phyloP scores from a whole-genome alignment of 73 alveolate genomes.

The Durusdinium trenchii region DNA sequence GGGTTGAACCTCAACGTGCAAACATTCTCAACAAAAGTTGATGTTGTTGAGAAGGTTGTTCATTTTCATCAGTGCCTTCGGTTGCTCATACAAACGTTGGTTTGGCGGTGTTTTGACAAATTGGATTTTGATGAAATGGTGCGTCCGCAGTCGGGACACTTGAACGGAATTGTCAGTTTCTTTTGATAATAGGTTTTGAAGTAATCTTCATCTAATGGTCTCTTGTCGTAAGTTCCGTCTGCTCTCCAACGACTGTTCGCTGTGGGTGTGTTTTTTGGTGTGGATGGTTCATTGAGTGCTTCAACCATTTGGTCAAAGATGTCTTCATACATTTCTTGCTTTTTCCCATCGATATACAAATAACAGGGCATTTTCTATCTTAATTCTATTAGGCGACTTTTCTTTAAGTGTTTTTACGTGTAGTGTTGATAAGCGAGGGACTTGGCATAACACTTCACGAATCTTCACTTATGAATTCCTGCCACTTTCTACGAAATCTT shows the following conservation, averaged over 20 bases:
- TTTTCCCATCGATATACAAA: neutral
- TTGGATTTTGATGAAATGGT: too few species aligned
- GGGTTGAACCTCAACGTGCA: too few species aligned
- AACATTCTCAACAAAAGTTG: too few species aligned
- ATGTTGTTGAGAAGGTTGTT: too few species aligned
- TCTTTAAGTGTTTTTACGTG: constrained; percentile 32
- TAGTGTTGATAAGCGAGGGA: too few species aligned
- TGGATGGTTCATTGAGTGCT: neutral
- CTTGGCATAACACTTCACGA: too few species aligned
- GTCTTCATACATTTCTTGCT: constrained; percentile 37
- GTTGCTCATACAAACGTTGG: neutral
- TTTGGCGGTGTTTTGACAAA: neutral
- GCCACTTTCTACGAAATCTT: too few species aligned
- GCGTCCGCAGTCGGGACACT: constrained; percentile 35
- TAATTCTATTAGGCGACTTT: neutral
- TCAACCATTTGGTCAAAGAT: constrained; percentile 36
- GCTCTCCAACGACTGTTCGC: neutral
- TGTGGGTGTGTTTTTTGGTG: neutral
- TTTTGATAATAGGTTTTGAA: neutral
- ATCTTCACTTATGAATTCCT: too few species aligned
- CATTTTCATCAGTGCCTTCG: too few species aligned
- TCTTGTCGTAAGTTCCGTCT: constrained; percentile 22
- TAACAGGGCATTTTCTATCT: constrained; percentile 32
- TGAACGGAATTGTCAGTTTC: neutral
- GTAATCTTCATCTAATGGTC: neutral